Evolutionary conservation across 2,329 filamentous ascomycete genomes (phyloP).

Genomic region (Trichoderma koningiopsis): DNA sequence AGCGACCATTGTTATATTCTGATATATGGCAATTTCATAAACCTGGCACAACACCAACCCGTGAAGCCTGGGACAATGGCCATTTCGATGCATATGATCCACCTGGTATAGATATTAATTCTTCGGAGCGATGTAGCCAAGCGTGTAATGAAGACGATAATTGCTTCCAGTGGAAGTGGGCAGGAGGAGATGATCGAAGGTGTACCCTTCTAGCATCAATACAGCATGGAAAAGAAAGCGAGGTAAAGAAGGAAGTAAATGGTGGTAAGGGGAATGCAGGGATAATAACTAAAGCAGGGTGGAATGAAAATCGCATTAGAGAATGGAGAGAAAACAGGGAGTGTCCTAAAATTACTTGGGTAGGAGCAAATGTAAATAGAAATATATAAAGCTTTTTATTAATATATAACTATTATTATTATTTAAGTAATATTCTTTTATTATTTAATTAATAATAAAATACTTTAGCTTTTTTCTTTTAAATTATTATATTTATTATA

Average conservation of each 20-base stretch:
- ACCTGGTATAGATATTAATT: constrained; percentile 32
- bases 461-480: too few relatives aligned
- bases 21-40: constrained; percentile 44
- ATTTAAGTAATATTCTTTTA: too few relatives aligned
- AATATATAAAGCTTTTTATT: neutral
- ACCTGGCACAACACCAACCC: constrained; percentile 32
- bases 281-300: constrained; percentile 36
- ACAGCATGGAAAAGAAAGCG: constrained; percentile 33
- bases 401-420: too few relatives aligned
- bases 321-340: constrained; percentile 33
- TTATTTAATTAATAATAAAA: too few relatives aligned
- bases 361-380: constrained; percentile 33
- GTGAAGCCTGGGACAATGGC: constrained; percentile 38
- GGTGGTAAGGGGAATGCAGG: constrained; percentile 28
- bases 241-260: constrained; percentile 30
- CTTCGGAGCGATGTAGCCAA: constrained; percentile 34
- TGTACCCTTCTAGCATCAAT: constrained; percentile 36
- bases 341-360: constrained; percentile 37
- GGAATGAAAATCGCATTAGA: constrained; percentile 33
- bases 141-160: constrained; percentile 32
- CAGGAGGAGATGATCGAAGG: constrained; percentile 35
- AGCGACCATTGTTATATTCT: constrained; percentile 42
- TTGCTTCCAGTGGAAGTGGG: constrained; percentile 39
- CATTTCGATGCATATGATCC: constrained; percentile 37
- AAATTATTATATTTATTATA: too few relatives aligned